Evolutionary conservation across 2,329 filamentous ascomycete species (phyloP), one percentile per base, ranked within the genome.

Genomic region (Herpotrichia juniperi): DNA sequence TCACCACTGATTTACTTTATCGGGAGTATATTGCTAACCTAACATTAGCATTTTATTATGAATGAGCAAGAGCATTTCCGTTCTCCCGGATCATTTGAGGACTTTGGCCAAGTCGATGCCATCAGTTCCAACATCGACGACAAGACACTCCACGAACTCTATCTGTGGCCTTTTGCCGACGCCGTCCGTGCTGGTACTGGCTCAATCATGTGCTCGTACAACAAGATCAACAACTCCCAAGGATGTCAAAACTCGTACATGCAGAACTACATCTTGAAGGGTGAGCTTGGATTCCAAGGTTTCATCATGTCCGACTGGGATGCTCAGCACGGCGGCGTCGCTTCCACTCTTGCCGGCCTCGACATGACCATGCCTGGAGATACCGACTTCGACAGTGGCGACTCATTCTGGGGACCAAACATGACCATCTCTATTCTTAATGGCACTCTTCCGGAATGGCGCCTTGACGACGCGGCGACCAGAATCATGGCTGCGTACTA

Each of bases 331-430:
- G 79, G 84, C 3, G 88, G 88, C 57, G 86, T 83, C 4, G 78
- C 84, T 22, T 83, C 81, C 30, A 87, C 89, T 2, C 78, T 85
- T 31, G 88, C 89, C 19, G 91, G 90, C 32, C 78, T 94, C 21
- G 91, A 96, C 71, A 92, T 94, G 89, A 82, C 83, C n/a, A 94
- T 94, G 91, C 69, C 69, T 28, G 90, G 91, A 48, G 93, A 97
- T 68, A 89, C 89, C 1, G 59, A 76, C 17, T 96, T 97, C 76
- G 85, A 89, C 72, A 85, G 83, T 3, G 89, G 89, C 6, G 73
- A 76, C 45, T 88, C 87, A 16, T 96, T 81, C 79, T 96, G 90
- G 89, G 93, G 93, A 9, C 78, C 87, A 24, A 97, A 97, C 74
- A 74, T 97, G 62, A 97, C 93, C 1, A 78, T 96, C 42, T 90